Conservation (phyloP, 129 eudicot species). For the Pulicaria dysenterica region DNA sequence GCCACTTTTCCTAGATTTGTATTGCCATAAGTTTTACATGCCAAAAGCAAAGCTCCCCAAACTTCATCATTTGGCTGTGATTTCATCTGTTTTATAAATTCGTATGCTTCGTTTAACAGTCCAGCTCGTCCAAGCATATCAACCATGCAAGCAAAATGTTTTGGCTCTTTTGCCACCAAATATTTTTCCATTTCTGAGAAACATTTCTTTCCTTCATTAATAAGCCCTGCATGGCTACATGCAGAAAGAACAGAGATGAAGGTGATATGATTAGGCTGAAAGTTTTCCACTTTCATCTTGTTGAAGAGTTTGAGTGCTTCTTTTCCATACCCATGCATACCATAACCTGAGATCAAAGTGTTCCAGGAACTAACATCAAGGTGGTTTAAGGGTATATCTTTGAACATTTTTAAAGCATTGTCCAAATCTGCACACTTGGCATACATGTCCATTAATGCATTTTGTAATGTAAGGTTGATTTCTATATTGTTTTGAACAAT, state of each 20-base stretch:
- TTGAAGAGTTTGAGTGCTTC: constrained; percentile 40
- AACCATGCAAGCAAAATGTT: constrained; percentile 84
- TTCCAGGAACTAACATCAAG: constrained; percentile 61
- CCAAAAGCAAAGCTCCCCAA: constrained; percentile 80
- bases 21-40: constrained; percentile 54
- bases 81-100: constrained; percentile 57
- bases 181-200: constrained; percentile 42
- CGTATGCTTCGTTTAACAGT: constrained; percentile 64
- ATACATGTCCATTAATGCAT: constrained; percentile 64
- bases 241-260: constrained; percentile 54
- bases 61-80: constrained; percentile 53
- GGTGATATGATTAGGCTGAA: constrained; percentile 54
- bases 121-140: constrained; percentile 83
- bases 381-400: constrained; percentile 21
- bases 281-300: constrained; percentile 41
- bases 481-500: constrained; percentile 28
- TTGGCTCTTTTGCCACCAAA: constrained; percentile 32
- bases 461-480: constrained; percentile 36
- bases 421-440: constrained; percentile 57
- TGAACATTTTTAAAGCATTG: constrained; percentile 38
- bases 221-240: constrained; percentile 63
- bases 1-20: constrained; percentile 60
- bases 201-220: constrained; percentile 44
- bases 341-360: constrained; percentile 55
- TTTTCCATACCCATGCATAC: constrained; percentile 52